Evolutionary conservation across 2,329 filamentous ascomycete genomes (phyloP).

Genomic region (Rutstroemia sp.): DNA sequence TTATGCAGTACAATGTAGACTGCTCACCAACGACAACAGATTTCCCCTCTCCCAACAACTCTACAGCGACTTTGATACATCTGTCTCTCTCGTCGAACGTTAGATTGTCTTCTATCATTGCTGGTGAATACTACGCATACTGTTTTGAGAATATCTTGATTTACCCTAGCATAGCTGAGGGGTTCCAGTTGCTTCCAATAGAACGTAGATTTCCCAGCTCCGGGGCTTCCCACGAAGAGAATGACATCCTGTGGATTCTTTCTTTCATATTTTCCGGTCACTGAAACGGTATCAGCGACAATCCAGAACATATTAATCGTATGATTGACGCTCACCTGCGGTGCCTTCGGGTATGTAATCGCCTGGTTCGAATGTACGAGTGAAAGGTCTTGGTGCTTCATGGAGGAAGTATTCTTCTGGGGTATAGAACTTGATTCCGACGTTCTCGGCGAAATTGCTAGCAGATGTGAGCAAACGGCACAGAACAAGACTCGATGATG

Average conservation of each 20-base stretch:
- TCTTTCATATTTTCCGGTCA: conserved; percentile 37
- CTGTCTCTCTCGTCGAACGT: conserved; percentile 41
- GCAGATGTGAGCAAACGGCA: conserved; percentile 11
- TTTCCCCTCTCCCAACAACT: conserved; percentile 53
- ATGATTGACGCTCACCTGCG: conserved; percentile 19
- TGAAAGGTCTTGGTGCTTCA: conserved; percentile 57
- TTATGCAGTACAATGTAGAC: conserved; percentile 7
- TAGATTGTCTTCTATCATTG: conserved; percentile 14
- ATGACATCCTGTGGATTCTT: conserved; percentile 65
- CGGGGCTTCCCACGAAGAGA: conserved; percentile 81
- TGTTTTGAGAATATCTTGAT: conserved; percentile 82
- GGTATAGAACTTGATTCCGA: conserved; percentile 72
- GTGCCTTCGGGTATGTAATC: conserved; percentile 39
- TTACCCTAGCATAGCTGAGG: conserved; percentile 75
- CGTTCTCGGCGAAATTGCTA: conserved; percentile 78
- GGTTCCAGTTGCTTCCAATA: conserved; percentile 73
- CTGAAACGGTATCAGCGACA: conserved; percentile 17
- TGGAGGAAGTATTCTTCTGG: conserved; percentile 88
- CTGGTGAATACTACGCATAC: conserved; percentile 32
- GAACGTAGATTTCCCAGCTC: conserved; percentile 86
- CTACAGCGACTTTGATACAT: conserved; percentile 64
- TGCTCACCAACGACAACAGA: conserved; percentile 72
- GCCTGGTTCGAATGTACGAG: conserved; percentile 63
- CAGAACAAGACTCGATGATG: not conserved
- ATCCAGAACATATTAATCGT: not conserved